These are phyloP conservation scores for Collariella sp. DNA, from an alignment of 495 filamentous ascomycete species.

Conservation along the genomic window DNA sequence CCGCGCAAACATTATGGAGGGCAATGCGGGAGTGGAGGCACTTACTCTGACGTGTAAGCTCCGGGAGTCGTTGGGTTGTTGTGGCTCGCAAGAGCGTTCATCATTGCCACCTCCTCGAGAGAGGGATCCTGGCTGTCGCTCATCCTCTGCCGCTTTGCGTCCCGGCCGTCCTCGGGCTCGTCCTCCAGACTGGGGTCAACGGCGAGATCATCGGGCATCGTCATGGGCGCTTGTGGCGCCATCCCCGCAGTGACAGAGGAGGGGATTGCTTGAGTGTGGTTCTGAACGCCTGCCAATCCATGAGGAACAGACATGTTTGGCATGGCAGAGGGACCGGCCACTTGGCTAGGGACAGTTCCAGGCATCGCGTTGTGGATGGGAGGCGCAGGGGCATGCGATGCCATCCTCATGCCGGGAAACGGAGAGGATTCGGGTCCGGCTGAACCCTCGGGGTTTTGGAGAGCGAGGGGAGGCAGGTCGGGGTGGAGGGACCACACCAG, in stretches of 20 bases:
- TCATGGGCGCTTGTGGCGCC: slow-evolving; percentile 16
- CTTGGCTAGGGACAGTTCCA: too few species aligned
- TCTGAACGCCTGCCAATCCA: slow-evolving; percentile 2
- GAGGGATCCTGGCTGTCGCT: slow-evolving; percentile 22
- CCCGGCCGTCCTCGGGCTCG: slow-evolving; percentile 17
- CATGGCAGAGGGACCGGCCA: background rate
- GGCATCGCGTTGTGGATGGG: background rate
- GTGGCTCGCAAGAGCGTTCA: slow-evolving; percentile 32
- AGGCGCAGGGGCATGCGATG: background rate
- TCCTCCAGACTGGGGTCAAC: slow-evolving; percentile 26
- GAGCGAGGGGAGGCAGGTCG: background rate
- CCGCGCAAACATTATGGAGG: background rate
- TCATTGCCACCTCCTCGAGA: slow-evolving; percentile 34
- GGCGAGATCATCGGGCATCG: slow-evolving; percentile 17
- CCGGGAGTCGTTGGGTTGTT: slow-evolving; percentile 24
- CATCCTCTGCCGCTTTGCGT: slow-evolving; percentile 33
- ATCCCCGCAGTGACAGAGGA: background rate
- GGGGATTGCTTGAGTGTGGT: slow-evolving; percentile 1
- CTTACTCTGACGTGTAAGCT: slow-evolving; percentile 36
- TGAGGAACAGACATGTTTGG: background rate
- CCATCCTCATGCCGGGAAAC: background rate
- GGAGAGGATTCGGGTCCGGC: background rate
- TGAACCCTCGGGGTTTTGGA: background rate
- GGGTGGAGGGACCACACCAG: slow-evolving; percentile 7
- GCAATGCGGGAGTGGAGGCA: background rate